Conservation (phyloP, 768 basidiomycete genomes). For the Leccinum disarticulatum region DNA sequence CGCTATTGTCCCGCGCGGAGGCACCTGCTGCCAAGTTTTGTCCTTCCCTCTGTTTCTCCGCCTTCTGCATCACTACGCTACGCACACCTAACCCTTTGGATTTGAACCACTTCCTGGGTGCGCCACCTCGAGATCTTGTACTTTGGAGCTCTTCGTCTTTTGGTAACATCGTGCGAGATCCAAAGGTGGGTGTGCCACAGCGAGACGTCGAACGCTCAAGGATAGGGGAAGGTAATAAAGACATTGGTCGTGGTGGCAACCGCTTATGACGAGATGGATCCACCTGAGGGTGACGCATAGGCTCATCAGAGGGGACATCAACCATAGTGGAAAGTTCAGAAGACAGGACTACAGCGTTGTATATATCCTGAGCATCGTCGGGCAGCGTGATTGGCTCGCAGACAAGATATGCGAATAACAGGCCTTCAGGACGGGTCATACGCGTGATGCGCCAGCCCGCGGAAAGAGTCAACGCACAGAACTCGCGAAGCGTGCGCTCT, state of each 20-base stretch:
- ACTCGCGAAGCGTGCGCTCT: constrained; percentile 68
- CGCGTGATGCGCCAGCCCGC: constrained; percentile 63
- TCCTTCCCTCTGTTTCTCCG: constrained; percentile 24
- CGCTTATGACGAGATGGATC: constrained; percentile 10
- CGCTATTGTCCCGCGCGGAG: constrained; percentile 3
- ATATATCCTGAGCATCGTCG: constrained; percentile 26
- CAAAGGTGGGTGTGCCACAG: constrained; percentile 63
- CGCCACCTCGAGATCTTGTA: constrained; percentile 12
- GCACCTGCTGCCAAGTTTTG: constrained; percentile 4
- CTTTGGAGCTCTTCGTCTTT: constrained; percentile 26
- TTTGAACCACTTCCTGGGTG: constrained; percentile 30
- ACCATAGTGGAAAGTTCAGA: constrained; percentile 18
- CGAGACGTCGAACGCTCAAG: constrained; percentile 49
- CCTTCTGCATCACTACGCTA: constrained; percentile 20
- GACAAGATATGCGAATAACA: constrained; percentile 69
- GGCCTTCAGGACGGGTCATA: constrained; percentile 57
- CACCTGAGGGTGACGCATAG: background rate
- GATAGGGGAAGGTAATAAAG: constrained; percentile 26
- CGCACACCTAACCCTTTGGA: constrained; percentile 32
- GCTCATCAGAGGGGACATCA: constrained; percentile 10
- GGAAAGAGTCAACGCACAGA: constrained; percentile 49
- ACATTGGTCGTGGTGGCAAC: constrained; percentile 5
- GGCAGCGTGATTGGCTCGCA: constrained; percentile 63
- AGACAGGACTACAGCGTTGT: constrained; percentile 21
- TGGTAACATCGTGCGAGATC: constrained; percentile 42